Conservation (phyloP, 2,329 filamentous ascomycete species). For the Stemphylium vesicarium region DNA sequence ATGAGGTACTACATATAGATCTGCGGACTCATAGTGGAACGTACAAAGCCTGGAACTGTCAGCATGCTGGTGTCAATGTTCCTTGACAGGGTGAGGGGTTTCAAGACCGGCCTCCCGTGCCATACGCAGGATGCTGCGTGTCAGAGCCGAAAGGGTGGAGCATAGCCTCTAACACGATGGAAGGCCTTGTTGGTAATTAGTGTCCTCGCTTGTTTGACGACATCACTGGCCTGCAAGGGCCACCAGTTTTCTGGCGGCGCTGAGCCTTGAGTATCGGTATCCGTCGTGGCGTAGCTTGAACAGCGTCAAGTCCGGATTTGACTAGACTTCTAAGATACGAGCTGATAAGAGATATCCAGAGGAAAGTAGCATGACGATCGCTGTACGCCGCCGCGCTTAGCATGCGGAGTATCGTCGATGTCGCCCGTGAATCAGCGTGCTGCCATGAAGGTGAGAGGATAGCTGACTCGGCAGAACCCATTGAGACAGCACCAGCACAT, state of each 20-base stretch:
- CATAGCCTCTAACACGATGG: constrained; percentile 22
- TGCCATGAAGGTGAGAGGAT: not conserved
- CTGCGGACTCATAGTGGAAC: constrained; percentile 23
- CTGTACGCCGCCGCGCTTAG: not conserved
- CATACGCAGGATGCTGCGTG: constrained; percentile 25
- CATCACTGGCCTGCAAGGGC: constrained; percentile 19
- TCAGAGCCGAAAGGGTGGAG: constrained; percentile 25
- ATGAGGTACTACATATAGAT: constrained; percentile 38
- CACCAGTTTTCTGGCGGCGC: constrained; percentile 9
- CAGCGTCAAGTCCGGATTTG: constrained; percentile 19
- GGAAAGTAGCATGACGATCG: constrained; percentile 3
- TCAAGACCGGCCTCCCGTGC: constrained; percentile 30
- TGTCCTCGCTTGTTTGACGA: constrained; percentile 17
- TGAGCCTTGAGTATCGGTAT: constrained; percentile 10
- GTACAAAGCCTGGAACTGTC: constrained; percentile 20
- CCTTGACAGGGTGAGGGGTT: constrained; percentile 23
- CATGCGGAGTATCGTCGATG: constrained; percentile 1
- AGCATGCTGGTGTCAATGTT: constrained; percentile 21
- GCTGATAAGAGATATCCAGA: not conserved
- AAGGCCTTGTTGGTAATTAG: constrained; percentile 10
- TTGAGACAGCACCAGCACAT: not conserved
- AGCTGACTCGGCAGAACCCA: not conserved
- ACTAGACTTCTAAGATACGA: constrained; percentile 11
- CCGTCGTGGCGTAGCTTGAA: constrained; percentile 10
- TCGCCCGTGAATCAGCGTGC: not conserved